phyloP scores from a whole-genome alignment of 75 land plant species.

The Ceratopteris richardii region DNA sequence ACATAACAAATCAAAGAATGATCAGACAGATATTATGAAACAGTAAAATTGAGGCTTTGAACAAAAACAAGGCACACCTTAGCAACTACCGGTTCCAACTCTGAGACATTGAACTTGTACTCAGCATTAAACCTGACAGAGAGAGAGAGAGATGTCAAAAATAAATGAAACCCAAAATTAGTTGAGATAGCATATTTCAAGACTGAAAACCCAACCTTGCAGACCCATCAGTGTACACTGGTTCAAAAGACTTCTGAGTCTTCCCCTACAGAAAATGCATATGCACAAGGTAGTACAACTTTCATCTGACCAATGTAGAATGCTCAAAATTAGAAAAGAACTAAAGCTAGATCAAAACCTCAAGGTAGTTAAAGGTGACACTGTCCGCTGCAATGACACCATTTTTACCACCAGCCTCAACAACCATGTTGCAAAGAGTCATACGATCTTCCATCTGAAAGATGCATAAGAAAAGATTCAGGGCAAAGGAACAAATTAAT shows the following conservation, averaged over 20 bases:
- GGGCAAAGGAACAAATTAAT: too few relatives aligned
- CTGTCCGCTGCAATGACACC: slow-evolving; percentile 84
- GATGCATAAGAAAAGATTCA: background rate
- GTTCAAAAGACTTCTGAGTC: too few relatives aligned
- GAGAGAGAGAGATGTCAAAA: slow-evolving; percentile 6
- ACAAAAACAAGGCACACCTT: slow-evolving; percentile 39
- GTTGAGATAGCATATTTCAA: too few relatives aligned
- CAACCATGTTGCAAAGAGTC: slow-evolving; percentile 97
- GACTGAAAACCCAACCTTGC: background rate
- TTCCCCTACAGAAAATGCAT: background rate
- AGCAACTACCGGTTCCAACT: slow-evolving; percentile 87
- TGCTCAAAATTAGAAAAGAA: too few relatives aligned
- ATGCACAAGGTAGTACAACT: background rate
- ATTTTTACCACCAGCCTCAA: slow-evolving; percentile 96
- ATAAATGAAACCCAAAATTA: background rate
- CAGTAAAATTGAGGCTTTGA: background rate
- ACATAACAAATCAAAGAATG: background rate
- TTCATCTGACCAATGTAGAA: too few relatives aligned
- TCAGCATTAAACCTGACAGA: slow-evolving; percentile 52
- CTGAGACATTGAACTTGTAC: slow-evolving; percentile 80
- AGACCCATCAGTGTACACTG: background rate
- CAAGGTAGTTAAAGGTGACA: slow-evolving; percentile 66
- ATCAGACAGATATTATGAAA: background rate
- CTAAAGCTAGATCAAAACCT: slow-evolving; percentile 31
- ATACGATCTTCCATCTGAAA: slow-evolving; percentile 94